These are phyloP conservation scores for Fagopyrum esculentum DNA, from an alignment of 148 eudicot species.

Conservation along the genomic window DNA sequence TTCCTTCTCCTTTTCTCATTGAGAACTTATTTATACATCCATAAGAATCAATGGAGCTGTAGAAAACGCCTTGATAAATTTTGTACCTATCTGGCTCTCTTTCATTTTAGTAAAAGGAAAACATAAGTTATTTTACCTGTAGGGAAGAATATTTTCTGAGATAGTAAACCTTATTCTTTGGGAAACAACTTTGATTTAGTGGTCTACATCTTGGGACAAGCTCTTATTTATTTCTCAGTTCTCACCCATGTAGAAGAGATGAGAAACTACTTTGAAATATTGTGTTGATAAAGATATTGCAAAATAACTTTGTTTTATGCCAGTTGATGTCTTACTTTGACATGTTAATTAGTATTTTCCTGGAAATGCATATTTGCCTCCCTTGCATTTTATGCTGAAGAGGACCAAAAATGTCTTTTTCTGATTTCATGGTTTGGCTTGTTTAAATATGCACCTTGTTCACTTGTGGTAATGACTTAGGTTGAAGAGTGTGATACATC, in stretches of 20 bases:
- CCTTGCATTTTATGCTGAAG: too few species aligned
- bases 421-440: neutral
- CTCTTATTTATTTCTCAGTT: too few species aligned
- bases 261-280: neutral
- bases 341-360: too few species aligned
- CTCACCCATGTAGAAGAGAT: neutral
- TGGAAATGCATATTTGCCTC: too few species aligned
- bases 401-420: too few species aligned
- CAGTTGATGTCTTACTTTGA: neutral
- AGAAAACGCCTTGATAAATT: neutral
- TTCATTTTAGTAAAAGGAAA: too few species aligned
- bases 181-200: neutral
- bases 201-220: neutral
- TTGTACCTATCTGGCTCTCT: too few species aligned
- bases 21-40: neutral
- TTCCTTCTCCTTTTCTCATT: neutral
- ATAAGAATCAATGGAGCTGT: neutral
- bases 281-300: too few species aligned
- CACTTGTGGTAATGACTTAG: slow-evolving; percentile 22
- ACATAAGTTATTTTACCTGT: too few species aligned
- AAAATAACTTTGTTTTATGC: neutral
- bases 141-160: too few species aligned
- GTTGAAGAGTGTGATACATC: slow-evolving; percentile 78
- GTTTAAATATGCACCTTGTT: neutral
- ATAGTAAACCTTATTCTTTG: too few species aligned